Percentiles rank a stretch among this genome's conserved stretches.
These are phyloP conservation scores for Pulveroboletus frians DNA, from an alignment of 768 basidiomycete species.

Conservation along the genomic window DNA sequence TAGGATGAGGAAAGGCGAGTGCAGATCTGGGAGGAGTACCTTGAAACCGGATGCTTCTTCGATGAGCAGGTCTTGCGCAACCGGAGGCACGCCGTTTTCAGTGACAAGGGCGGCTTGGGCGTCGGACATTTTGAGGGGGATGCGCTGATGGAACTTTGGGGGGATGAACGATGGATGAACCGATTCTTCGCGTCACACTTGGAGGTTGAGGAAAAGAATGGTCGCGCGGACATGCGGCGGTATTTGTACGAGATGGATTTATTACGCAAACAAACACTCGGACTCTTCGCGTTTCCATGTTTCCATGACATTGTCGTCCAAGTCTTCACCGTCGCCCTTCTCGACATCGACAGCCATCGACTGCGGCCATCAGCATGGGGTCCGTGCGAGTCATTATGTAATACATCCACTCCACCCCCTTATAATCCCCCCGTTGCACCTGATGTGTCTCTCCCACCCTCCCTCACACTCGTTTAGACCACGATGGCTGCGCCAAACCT, in stretches of 20 bases:
- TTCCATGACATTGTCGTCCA: conserved; percentile 36
- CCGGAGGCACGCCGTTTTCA: conserved; percentile 80
- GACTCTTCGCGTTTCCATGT: conserved; percentile 26
- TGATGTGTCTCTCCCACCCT: background rate
- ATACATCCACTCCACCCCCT: background rate
- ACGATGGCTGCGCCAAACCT: conserved; percentile 48
- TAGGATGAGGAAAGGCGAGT: conserved; percentile 10
- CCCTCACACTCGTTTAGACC: conserved; percentile 8
- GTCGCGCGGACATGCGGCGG: conserved; percentile 23
- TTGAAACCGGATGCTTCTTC: conserved; percentile 80
- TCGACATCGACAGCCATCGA: background rate
- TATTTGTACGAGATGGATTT: conserved; percentile 31
- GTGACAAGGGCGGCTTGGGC: conserved; percentile 82
- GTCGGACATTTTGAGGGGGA: conserved; percentile 74
- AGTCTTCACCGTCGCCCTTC: too few relatives aligned
- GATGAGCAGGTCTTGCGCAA: conserved; percentile 58
- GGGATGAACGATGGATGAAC: conserved; percentile 68
- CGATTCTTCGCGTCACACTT: conserved; percentile 82
- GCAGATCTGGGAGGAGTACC: conserved; percentile 38
- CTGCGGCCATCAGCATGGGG: background rate
- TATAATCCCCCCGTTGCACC: background rate
- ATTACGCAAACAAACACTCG: conserved; percentile 28
- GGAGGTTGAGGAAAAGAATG: conserved; percentile 62
- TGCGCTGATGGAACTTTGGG: conserved; percentile 50
- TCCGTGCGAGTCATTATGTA: conserved; percentile 28